phyloP scores from a whole-genome alignment of 257 asterid genomes.

The Linaria vulgaris region DNA sequence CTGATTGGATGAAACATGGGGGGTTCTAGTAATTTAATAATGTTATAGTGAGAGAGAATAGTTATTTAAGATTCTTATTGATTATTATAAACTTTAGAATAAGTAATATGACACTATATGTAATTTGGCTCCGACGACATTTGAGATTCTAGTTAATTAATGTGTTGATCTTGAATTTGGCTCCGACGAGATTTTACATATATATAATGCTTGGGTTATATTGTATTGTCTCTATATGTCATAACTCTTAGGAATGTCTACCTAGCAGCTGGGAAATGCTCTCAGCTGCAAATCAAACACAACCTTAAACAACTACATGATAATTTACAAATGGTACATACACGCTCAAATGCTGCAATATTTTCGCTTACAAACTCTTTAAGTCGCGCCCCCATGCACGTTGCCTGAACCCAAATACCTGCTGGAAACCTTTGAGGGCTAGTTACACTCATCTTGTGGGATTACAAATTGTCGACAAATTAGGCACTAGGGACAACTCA shows the following conservation, averaged over 20 bases:
- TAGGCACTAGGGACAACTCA: neutral
- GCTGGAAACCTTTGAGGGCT: neutral
- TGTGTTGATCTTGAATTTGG: no score
- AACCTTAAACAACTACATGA: slow-evolving; percentile 27
- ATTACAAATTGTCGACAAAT: neutral
- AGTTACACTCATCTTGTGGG: slow-evolving; percentile 10
- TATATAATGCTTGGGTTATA: slow-evolving; percentile 26
- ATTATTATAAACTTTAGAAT: no score
- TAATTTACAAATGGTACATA: slow-evolving; percentile 41
- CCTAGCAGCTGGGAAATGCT: slow-evolving; percentile 31
- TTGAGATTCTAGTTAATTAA: no score
- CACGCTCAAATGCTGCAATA: slow-evolving; percentile 5
- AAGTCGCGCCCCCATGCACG: slow-evolving; percentile 1
- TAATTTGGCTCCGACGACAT: no score
- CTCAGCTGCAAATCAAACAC: slow-evolving; percentile 34
- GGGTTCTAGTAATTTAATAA: no score
- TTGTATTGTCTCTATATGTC: slow-evolving; percentile 28
- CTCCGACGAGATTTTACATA: no score
- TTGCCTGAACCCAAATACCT: slow-evolving; percentile 1
- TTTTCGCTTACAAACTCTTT: slow-evolving; percentile 2
- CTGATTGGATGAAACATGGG: no score
- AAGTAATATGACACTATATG: no score
- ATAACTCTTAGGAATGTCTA: slow-evolving; percentile 27
- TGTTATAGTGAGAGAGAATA: no score
- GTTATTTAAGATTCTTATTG: no score